Evolutionary conservation across 164 flowering plant genomes (phyloP).

Genomic region (Chimonanthus praecox): DNA sequence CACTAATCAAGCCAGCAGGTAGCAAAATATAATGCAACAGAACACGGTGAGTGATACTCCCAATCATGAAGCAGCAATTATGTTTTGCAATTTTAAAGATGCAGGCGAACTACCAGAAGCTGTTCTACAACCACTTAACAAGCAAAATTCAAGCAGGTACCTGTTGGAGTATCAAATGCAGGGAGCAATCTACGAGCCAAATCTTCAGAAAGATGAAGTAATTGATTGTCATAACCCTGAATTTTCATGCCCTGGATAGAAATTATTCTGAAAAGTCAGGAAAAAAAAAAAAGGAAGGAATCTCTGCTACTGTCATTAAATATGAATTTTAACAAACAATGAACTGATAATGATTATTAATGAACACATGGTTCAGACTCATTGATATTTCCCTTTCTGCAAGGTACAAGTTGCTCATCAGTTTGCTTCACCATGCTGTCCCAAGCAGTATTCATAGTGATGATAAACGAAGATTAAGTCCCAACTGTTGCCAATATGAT

Average conservation of each 20-base stretch:
- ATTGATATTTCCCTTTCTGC: neutral
- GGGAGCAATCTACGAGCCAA: conserved; percentile 81
- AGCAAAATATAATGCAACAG: no score
- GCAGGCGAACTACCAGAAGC: neutral
- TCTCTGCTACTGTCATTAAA: neutral
- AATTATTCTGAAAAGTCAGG: neutral
- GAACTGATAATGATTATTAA: neutral
- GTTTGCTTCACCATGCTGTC: neutral
- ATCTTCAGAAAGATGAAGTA: conserved; percentile 83
- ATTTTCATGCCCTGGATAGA: conserved; percentile 77
- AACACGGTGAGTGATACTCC: no score
- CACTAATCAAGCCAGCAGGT: no score
- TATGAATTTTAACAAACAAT: neutral
- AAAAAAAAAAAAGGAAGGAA: no score
- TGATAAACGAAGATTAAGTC: no score
- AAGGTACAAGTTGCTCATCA: neutral
- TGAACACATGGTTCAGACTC: neutral
- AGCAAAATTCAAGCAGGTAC: conserved; percentile 23
- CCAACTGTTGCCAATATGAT: no score
- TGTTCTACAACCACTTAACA: neutral
- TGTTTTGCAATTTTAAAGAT: no score
- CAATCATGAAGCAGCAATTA: neutral
- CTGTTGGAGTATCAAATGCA: conserved; percentile 99
- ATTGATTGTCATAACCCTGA: conserved; percentile 72
- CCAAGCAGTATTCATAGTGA: no score